Base-by-base conservation (phyloP, 306 rosid genomes). In the Cicer chorassanicum region DNA sequence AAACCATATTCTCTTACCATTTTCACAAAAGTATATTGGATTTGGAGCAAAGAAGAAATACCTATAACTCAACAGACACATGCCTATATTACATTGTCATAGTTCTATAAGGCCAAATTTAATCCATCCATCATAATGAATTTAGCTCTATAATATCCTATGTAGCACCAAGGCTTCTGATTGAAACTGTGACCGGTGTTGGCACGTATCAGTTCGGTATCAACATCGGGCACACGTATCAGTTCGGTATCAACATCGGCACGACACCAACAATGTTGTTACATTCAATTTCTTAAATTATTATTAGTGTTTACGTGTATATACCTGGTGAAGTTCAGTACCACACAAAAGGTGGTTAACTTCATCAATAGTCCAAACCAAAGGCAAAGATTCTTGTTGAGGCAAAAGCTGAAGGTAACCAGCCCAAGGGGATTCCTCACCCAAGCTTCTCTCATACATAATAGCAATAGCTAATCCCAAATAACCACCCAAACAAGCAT, bases 391-490 rank as follows among this genome's bases (percentile, higher is more conserved):
- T 77, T 89, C 94, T 13, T 81, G 81, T 34, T 80, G 45, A 75
- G 95, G 95, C 87, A 90, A 62, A 72, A 85, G 76, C 75, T 86
- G 89, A 78, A 93, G 90, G 81, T 93, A 93, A 2, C 91, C 87
- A 49, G 87, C 86, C 93, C 96, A 93, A 12, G 89, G 82, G 4
- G 97, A 91, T 55, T 39, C 46, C 14, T 51, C 65, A 11, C 90
- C 92, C 67, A 93, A 80, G 82, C 97, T 89, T 78, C 86, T 80
- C 87, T 93, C 97, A 76, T 86, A 90, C 98, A 93, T 93, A 16
- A 91, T 54, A 19, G 94, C 97, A 63, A 85, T 80, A 12, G 96
- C 85, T 7, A 93, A 65, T 6, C 94, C 98, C 49, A 86, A 72
- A 68, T 19, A 67, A 57, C 93, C 92, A 24, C 74, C 88, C 43